Percentiles rank a stretch among this genome's conserved stretches.
Conservation (phyloP, 192 early-diverging fungal species). For the Dimargaris verticillata region DNA sequence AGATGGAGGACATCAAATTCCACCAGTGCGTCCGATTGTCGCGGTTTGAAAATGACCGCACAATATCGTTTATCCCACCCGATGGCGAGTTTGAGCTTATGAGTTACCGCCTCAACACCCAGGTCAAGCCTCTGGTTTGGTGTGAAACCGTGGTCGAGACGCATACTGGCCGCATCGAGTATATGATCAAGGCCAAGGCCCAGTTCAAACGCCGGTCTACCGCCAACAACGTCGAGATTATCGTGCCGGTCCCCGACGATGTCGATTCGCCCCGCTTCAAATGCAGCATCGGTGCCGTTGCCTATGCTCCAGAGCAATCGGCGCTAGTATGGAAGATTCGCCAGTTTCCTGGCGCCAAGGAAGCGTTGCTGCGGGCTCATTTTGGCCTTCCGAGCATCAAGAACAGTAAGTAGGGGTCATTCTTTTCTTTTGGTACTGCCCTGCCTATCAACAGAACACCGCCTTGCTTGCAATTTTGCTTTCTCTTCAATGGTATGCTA, state of each 20-base stretch:
- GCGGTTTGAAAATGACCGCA: slow-evolving; percentile 74
- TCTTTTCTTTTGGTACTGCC: no score
- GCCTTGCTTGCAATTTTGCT: no score
- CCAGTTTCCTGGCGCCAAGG: slow-evolving; percentile 95
- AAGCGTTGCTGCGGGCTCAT: slow-evolving; percentile 78
- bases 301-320: slow-evolving; percentile 86
- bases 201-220: slow-evolving; percentile 96
- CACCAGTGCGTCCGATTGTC: slow-evolving; percentile 82
- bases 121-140: slow-evolving; percentile 70
- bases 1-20: slow-evolving; percentile 84
- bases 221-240: slow-evolving; percentile 95
- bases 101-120: slow-evolving; percentile 74
- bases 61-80: slow-evolving; percentile 77
- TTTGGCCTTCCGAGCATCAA: slow-evolving; percentile 75
- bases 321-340: slow-evolving; percentile 97
- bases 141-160: slow-evolving; percentile 70
- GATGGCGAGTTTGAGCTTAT: slow-evolving; percentile 88
- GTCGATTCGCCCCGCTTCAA: slow-evolving; percentile 94
- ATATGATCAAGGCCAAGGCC: slow-evolving; percentile 89
- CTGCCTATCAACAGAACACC: no score
- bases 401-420: no score
- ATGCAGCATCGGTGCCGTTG: slow-evolving; percentile 70
- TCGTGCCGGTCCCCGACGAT: slow-evolving; percentile 95
- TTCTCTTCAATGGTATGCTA: no score
- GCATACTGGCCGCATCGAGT: slow-evolving; percentile 87